phyloP scores from a whole-genome alignment of 192 early-diverging fungal genomes.

The Lunasporangiospora selenospora region DNA sequence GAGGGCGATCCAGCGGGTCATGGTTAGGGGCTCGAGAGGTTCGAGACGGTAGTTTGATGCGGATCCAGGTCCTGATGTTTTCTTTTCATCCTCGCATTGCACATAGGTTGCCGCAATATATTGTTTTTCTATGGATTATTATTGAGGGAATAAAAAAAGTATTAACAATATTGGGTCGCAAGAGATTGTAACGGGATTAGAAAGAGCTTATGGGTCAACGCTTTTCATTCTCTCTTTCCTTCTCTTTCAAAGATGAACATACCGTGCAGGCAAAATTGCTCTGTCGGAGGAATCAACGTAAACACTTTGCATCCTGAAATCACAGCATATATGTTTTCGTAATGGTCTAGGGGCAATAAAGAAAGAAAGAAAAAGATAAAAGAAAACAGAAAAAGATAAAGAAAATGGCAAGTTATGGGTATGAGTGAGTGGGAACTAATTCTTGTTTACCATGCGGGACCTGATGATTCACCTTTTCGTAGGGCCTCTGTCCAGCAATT shows the following conservation, averaged over 20 bases:
- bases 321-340: slow-evolving; percentile 62
- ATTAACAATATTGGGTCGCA: background rate
- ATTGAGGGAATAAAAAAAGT: slow-evolving; percentile 15
- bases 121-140: slow-evolving; percentile 26
- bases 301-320: slow-evolving; percentile 56
- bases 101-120: slow-evolving; percentile 45
- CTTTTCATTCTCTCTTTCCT: too few species aligned
- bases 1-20: slow-evolving; percentile 54
- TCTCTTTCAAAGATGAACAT: too few species aligned
- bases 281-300: slow-evolving; percentile 54
- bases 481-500: too few species aligned
- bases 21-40: slow-evolving; percentile 33
- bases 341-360: slow-evolving; percentile 44
- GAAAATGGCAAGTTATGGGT: background rate
- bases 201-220: too few species aligned
- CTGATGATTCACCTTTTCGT: too few species aligned
- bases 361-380: background rate
- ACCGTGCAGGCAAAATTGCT: slow-evolving; percentile 60
- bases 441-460: too few species aligned
- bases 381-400: background rate
- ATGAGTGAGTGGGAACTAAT: too few species aligned
- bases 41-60: slow-evolving; percentile 23
- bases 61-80: background rate
- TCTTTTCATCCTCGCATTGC: slow-evolving; percentile 7
- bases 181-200: too few species aligned